Evolutionary conservation across 768 basidiomycete genomes (phyloP).

Genomic region (Cytidiella melzeri): DNA sequence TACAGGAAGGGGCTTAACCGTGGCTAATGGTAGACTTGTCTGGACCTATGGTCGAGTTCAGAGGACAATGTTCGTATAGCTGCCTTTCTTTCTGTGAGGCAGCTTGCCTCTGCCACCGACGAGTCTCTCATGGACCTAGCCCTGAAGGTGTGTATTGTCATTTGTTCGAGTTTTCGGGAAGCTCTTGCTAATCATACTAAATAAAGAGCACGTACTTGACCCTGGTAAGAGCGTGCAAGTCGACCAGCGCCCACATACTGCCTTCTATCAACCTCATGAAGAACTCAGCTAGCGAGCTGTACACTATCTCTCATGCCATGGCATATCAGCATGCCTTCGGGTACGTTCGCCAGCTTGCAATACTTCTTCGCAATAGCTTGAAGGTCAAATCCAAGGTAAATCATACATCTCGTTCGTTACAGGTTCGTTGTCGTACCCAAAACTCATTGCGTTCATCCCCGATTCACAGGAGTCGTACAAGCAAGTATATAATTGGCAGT

Average conservation of each 20-base stretch:
- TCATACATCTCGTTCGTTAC: conserved; percentile 2
- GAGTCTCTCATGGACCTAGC: conserved; percentile 78
- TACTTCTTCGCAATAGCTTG: conserved; percentile 88
- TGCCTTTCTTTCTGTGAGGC: conserved; percentile 79
- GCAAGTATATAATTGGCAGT: conserved; percentile 99
- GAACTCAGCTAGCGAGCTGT: conserved; percentile 92
- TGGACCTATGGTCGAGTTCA: conserved; percentile 79
- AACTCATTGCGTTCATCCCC: conserved; percentile 9
- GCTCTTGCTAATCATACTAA: not conserved
- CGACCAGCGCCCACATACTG: conserved; percentile 80
- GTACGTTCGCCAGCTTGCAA: conserved; percentile 91
- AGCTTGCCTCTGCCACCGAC: conserved; percentile 71
- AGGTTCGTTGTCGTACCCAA: too few species aligned
- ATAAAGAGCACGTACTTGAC: conserved; percentile 80
- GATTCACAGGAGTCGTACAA: conserved; percentile 84
- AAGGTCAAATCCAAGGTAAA: conserved; percentile 78
- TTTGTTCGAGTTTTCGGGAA: not conserved
- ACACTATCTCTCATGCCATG: conserved; percentile 63
- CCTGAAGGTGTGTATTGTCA: conserved; percentile 57
- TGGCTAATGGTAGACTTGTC: conserved; percentile 76
- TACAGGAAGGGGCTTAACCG: too few species aligned
- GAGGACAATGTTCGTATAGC: conserved; percentile 80
- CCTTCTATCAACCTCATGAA: conserved; percentile 96
- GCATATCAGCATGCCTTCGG: conserved; percentile 95
- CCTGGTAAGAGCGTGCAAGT: conserved; percentile 77